phyloP scores from a whole-genome alignment of 2,329 filamentous ascomycete genomes.

The Colletotrichum incanum region DNA sequence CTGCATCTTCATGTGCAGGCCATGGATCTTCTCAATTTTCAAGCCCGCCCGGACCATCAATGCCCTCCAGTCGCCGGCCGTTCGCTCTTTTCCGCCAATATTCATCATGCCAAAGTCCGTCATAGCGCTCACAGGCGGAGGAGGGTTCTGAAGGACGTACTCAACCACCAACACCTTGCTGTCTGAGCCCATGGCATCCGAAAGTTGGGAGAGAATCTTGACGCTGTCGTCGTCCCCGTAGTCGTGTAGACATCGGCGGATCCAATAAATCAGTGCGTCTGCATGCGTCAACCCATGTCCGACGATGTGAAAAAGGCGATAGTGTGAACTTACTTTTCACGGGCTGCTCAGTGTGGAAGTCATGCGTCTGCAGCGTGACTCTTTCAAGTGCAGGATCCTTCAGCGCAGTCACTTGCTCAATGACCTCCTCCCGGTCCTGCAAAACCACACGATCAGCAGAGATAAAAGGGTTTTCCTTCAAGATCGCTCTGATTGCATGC shows the following conservation, averaged over 20 bases:
- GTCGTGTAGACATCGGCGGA: constrained; percentile 56
- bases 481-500: constrained; percentile 45
- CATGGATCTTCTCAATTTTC: constrained; percentile 46
- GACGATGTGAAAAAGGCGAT: not conserved
- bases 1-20: constrained; percentile 29
- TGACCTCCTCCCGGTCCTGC: constrained; percentile 45
- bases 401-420: constrained; percentile 21
- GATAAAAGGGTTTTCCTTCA: constrained; percentile 33
- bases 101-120: constrained; percentile 52
- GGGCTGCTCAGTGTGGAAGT: constrained; percentile 46
- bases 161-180: constrained; percentile 54
- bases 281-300: constrained; percentile 7
- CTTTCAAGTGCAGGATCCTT: constrained; percentile 14
- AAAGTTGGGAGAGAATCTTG: constrained; percentile 50
- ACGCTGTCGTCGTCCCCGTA: constrained; percentile 53
- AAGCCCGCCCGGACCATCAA: constrained; percentile 48
- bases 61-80: constrained; percentile 45
- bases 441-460: constrained; percentile 36
- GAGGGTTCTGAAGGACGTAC: constrained; percentile 49
- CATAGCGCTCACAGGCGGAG: constrained; percentile 44
- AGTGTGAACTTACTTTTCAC: constrained; percentile 34
- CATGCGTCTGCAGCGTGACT: constrained; percentile 19
- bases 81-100: constrained; percentile 54
- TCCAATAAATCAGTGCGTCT: constrained; percentile 56
- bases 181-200: constrained; percentile 51